A percentile compares a stretch with the other conserved stretches of the same genome.
Conservation (phyloP, 768 basidiomycete genomes). For the Mycena indigotica region DNA sequence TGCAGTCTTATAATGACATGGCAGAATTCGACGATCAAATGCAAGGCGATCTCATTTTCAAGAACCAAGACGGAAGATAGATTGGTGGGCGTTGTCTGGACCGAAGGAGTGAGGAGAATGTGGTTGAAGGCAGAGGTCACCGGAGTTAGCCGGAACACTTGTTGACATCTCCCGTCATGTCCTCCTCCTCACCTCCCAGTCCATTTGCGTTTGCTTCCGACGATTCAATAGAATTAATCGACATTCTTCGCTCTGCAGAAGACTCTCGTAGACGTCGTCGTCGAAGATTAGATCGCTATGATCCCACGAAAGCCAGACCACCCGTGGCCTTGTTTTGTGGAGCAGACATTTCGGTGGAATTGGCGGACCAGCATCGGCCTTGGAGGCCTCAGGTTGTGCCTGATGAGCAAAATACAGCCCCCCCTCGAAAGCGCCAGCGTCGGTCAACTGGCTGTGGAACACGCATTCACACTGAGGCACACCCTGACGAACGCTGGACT, state of each 20-base stretch:
- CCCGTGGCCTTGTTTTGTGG: slow-evolving; percentile 19
- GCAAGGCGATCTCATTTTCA: too few species aligned
- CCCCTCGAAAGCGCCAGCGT: slow-evolving; percentile 18
- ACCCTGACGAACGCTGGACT: slow-evolving; percentile 13
- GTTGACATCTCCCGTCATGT: not conserved
- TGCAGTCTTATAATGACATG: too few species aligned
- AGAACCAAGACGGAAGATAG: too few species aligned
- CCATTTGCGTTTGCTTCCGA: too few species aligned
- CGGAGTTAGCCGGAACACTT: too few species aligned
- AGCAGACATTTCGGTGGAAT: slow-evolving; percentile 3
- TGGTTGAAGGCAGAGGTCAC: too few species aligned
- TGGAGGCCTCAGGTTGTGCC: slow-evolving; percentile 17
- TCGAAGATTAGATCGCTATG: slow-evolving; percentile 2
- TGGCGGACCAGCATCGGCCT: slow-evolving; percentile 18
- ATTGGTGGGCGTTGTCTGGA: too few species aligned
- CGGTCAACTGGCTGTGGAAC: slow-evolving; percentile 21
- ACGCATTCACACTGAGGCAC: slow-evolving; percentile 10
- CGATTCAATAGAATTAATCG: slow-evolving; percentile 3
- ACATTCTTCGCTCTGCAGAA: slow-evolving; percentile 21
- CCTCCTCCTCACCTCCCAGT: not conserved
- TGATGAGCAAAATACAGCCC: slow-evolving; percentile 1
- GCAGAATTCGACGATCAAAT: too few species aligned
- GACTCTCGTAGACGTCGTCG: slow-evolving; percentile 17
- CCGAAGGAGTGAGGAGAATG: too few species aligned
- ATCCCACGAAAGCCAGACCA: not conserved